These are phyloP conservation scores for Entomophthora muscae DNA, from an alignment of 371 early-diverging fungal species.

Conservation along the genomic window DNA sequence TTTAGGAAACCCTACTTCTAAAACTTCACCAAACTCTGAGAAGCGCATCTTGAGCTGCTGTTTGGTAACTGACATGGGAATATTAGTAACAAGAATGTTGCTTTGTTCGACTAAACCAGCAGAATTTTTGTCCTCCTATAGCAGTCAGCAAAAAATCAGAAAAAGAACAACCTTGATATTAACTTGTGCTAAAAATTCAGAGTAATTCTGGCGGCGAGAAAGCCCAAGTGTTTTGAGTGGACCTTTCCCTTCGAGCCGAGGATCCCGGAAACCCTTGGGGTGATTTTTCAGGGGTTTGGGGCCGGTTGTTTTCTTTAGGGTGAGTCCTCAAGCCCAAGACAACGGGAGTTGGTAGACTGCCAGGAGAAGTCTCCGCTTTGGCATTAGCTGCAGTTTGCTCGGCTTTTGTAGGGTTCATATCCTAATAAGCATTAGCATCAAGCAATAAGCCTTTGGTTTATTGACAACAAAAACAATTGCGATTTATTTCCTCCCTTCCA, in stretches of 20 bases:
- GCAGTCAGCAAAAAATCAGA: not conserved
- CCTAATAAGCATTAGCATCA: too few relatives aligned
- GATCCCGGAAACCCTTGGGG: too few relatives aligned
- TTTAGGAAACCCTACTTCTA: not conserved
- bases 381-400: too few relatives aligned
- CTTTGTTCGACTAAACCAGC: not conserved
- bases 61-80: not conserved
- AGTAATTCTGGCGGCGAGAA: not conserved
- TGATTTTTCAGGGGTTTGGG: too few relatives aligned
- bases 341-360: too few relatives aligned
- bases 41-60: not conserved
- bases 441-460: too few relatives aligned
- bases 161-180: not conserved
- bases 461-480: too few relatives aligned
- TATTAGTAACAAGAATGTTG: not conserved
- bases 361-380: too few relatives aligned
- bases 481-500: too few relatives aligned
- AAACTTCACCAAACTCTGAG: not conserved
- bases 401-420: too few relatives aligned
- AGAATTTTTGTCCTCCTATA: not conserved
- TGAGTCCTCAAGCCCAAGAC: too few relatives aligned
- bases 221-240: not conserved
- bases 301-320: too few relatives aligned
- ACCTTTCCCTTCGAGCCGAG: not conserved
- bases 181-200: not conserved